A percentile compares a stretch with the other conserved stretches of the same genome.
Conservation (phyloP, 73 alveolate species). For the Diophrys sp. region DNA sequence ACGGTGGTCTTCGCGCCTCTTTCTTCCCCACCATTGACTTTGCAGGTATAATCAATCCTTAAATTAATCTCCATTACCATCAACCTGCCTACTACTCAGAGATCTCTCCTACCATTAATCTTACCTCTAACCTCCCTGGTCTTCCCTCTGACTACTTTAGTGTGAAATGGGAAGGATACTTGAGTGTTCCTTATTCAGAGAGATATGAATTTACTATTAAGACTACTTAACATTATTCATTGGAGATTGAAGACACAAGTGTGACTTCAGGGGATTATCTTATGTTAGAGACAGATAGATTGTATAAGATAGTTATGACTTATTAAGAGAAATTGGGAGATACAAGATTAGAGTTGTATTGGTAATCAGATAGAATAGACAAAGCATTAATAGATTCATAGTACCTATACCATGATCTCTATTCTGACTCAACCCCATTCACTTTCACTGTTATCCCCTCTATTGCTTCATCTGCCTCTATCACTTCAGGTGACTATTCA, state of each 20-base stretch:
- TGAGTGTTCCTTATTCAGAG: constrained; percentile 46
- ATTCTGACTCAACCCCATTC: constrained; percentile 43
- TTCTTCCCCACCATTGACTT: constrained; percentile 52
- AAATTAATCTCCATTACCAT: constrained; percentile 23
- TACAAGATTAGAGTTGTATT: constrained; percentile 16
- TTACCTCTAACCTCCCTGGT: constrained; percentile 24
- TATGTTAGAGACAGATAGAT: background rate
- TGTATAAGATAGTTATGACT: background rate
- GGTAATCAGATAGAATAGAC: constrained; percentile 54
- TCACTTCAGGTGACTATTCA: constrained; percentile 23
- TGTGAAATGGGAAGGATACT: constrained; percentile 46
- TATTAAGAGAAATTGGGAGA: constrained; percentile 43
- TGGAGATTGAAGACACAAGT: background rate
- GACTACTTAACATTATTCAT: background rate
- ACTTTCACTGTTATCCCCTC: constrained; percentile 39
- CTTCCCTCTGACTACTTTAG: constrained; percentile 45
- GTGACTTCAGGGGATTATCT: background rate
- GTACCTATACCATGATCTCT: constrained; percentile 25
- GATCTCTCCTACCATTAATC: constrained; percentile 29
- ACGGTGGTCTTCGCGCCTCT: constrained; percentile 50
- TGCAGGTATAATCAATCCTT: constrained; percentile 18
- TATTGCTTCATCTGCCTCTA: constrained; percentile 8
- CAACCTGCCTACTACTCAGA: constrained; percentile 20
- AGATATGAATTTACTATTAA: constrained; percentile 32
- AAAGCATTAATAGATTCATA: constrained; percentile 20